Conservation (phyloP, 345 rosid genomes). For the Gynandropsis gynandra region DNA sequence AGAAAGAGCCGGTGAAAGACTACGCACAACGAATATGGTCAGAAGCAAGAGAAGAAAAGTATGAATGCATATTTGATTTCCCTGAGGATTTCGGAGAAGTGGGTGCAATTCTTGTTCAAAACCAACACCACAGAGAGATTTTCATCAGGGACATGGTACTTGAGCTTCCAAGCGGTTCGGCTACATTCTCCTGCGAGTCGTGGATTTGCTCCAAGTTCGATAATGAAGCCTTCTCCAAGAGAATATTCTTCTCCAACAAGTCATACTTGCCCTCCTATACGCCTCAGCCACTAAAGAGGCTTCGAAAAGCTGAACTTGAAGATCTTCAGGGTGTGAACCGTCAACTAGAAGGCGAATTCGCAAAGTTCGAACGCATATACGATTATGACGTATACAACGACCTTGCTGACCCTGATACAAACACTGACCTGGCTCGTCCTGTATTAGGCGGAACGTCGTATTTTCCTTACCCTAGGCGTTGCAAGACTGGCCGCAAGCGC, state of each 20-base stretch:
- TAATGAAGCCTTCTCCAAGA: constrained; percentile 33
- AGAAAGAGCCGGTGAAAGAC: constrained; percentile 38
- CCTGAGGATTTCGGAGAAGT: constrained; percentile 47
- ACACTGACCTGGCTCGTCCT: constrained; percentile 17
- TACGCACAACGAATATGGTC: constrained; percentile 35
- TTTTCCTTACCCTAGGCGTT: constrained; percentile 54
- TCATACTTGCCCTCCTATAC: constrained; percentile 57
- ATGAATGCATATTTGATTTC: constrained; percentile 47
- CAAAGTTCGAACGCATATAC: constrained; percentile 46
- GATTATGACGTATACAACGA: constrained; percentile 84
- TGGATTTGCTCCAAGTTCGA: constrained; percentile 56
- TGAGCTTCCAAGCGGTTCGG: constrained; percentile 34
- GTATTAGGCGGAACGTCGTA: constrained; percentile 22
- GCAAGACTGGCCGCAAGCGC: constrained; percentile 43
- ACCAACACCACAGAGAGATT: constrained; percentile 69
- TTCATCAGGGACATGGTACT: constrained; percentile 37
- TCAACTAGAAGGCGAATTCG: constrained; percentile 48
- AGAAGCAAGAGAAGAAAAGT: constrained; percentile 26
- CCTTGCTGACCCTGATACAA: constrained; percentile 55
- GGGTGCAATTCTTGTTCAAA: constrained; percentile 57
- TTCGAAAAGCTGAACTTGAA: constrained; percentile 53
- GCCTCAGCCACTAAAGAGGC: constrained; percentile 45
- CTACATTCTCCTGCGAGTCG: constrained; percentile 43
- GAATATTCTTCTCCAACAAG: constrained; percentile 63
- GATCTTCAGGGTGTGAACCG: constrained; percentile 48